A percentile compares a stretch with the other conserved stretches of the same genome.
These are phyloP conservation scores for Penicillium sp. DNA, from an alignment of 2,329 filamentous ascomycete species.

Conservation along the genomic window DNA sequence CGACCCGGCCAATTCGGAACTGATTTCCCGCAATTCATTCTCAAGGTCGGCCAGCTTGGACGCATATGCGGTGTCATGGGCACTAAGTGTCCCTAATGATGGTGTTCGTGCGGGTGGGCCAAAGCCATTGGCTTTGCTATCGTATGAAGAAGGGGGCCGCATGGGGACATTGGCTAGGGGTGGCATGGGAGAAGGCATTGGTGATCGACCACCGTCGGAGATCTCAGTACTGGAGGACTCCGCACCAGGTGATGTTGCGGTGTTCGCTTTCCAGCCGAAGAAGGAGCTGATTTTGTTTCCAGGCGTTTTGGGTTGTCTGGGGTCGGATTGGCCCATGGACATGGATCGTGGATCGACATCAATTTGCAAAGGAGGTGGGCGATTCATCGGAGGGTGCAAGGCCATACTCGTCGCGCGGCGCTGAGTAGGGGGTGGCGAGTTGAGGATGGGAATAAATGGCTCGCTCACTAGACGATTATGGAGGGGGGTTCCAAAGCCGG, in stretches of 20 bases:
- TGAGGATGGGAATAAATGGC: constrained; percentile 66
- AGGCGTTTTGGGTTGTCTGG: constrained; percentile 57
- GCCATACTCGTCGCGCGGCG: constrained; percentile 52
- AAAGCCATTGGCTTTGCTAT: constrained; percentile 59
- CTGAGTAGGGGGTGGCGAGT: constrained; percentile 68
- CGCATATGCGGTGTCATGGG: constrained; percentile 54
- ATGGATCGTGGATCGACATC: constrained; percentile 47
- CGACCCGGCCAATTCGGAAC: constrained; percentile 86
- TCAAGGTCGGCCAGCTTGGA: constrained; percentile 84
- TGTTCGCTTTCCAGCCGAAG: constrained; percentile 66
- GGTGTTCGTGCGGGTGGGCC: constrained; percentile 47
- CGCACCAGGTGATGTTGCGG: constrained; percentile 58
- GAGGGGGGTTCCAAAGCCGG: constrained; percentile 36
- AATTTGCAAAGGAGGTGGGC: constrained; percentile 53
- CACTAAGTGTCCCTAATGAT: constrained; percentile 53
- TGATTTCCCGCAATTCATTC: constrained; percentile 91
- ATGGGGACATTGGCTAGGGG: constrained; percentile 42
- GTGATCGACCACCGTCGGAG: constrained; percentile 65
- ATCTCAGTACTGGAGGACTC: constrained; percentile 68
- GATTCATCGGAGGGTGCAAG: constrained; percentile 48
- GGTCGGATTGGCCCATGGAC: constrained; percentile 42
- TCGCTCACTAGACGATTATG: constrained; percentile 53
- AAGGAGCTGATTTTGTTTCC: constrained; percentile 67
- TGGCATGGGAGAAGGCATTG: constrained; percentile 61
- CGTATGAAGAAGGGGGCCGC: constrained; percentile 53